Base-by-base conservation (phyloP, 164 flowering plant species). In the Liriodendron chinense region DNA sequence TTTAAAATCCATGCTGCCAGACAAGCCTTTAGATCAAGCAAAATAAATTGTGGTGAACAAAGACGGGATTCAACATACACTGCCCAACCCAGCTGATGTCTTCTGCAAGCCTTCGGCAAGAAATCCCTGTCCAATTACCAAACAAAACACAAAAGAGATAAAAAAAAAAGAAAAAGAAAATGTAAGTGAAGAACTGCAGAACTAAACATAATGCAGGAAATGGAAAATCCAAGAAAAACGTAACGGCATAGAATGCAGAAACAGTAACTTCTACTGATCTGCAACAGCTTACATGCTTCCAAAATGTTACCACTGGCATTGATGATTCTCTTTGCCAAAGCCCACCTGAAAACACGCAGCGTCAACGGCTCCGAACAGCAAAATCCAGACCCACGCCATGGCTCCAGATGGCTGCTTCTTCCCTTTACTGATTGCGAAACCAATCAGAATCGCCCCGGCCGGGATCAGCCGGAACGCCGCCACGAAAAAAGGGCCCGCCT, bases 61-160 rank as follows among this genome's bases (percentile, higher is more conserved):
- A 26, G 47, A 1, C 9, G 26, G 23, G 25, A 47, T 69, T 69
- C 34, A 48, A 82, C 90, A 24, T 92, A 95, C 98, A 68, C 99
- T 96, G 75, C 98, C 99, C 85, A 96, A 78, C 71, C 97, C 99
- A 3, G 99, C 98, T 1, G 99, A 90, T 20, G 99, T 96, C 86
- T 81, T 91, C 85, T 91, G 87, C 81, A 96, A 83, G n/a, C 99
- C 98, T 86, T 88, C 85, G 8, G 99, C 95, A 50, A 96, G 95
- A 84, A 95, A 96, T 9, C 99, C 99, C 96, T 92, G 86, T 50
- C 8, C 72, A 67, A 49, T 63, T 18, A 71, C 71, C 22, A 69
- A 69, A 69, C 43, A 50, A 47, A 48, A 49, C 7, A 48, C 13
- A 1, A 57, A 22, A 53, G n/a, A n/a, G n/a, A 65, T 26, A 50